Evolutionary conservation across 805 yeast genomes (phyloP).

Genomic region (Isabelozyma heimii): DNA sequence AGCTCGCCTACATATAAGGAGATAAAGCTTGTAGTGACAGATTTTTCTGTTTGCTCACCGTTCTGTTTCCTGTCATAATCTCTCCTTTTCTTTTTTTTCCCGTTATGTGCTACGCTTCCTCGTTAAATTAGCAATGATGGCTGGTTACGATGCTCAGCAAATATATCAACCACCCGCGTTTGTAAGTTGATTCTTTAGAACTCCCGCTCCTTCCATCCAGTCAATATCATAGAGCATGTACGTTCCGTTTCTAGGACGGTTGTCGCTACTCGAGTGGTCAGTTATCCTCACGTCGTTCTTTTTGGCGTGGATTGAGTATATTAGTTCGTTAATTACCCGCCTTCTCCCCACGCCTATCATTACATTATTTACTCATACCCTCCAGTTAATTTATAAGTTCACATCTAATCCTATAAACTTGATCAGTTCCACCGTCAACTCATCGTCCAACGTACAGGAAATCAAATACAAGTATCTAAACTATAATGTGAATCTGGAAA

Average conservation of each 20-base stretch:
- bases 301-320: constrained; percentile 49
- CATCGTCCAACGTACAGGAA: constrained; percentile 5
- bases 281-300: constrained; percentile 42
- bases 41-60: too few relatives aligned
- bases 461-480: constrained; percentile 22
- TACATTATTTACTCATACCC: constrained; percentile 27
- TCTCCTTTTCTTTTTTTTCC: too few relatives aligned
- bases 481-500: constrained; percentile 10
- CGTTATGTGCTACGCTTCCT: too few relatives aligned
- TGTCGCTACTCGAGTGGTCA: constrained; percentile 50
- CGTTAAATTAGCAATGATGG: not conserved
- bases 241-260: constrained; percentile 45
- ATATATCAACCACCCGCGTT: not conserved
- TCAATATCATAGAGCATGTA: constrained; percentile 16
- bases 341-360: constrained; percentile 45
- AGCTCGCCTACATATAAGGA: not conserved
- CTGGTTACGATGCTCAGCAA: not conserved
- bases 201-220: not conserved
- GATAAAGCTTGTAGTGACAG: too few relatives aligned
- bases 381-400: constrained; percentile 22
- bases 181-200: not conserved
- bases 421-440: constrained; percentile 7
- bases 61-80: too few relatives aligned
- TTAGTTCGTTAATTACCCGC: constrained; percentile 42
- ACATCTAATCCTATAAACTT: constrained; percentile 25